Evolutionary conservation across 768 basidiomycete genomes (phyloP), one percentile per base, ranked within the genome.

Genomic region (Pholiota microspora): DNA sequence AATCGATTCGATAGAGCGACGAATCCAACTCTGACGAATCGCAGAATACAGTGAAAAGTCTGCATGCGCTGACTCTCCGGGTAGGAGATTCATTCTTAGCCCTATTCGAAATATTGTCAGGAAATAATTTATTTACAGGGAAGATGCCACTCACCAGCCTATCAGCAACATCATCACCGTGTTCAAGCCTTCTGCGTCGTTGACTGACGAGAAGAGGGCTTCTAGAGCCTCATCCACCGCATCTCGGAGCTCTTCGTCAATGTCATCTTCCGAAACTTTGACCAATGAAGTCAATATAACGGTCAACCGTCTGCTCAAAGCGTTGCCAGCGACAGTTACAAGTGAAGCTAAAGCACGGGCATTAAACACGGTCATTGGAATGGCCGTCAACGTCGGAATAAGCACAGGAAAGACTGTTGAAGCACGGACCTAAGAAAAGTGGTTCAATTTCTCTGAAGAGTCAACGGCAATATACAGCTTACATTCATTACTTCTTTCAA

Each of bases 391-490:
- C 0, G 94, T 96, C 0, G 95, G 97, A 54, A 99, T 92, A 53
- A 98, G 76, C 16, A 98, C 91, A 0, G 97, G 97, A 91, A 98
- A 98, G 34, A 98, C 94, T 8, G 91, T 94, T 35, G 88, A 80
- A 12, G 96, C 92, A 34, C 95, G 92, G 61, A 98, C 91, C 90
- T 94, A 67, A 2, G 27, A 42, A 31, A 49, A 27, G n/a, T 27
- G 27, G 16, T 16, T 53, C 38, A 57, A 61, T 42, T 24, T 9
- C 12, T 18, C 7, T 29, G 7, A 38, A 21, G 51, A 45, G 28
- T 46, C 16, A 9, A 9, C 25, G 5, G 36, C 28, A 48, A 13
- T 51, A 25, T 3, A 21, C 28, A 2, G 29, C 89, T 67, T 69
- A 94, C 93, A 60, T 81, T 85, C 91, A 96, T 96, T 60, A 98